Base-by-base conservation (phyloP, 352 stramenopile genomes). In the Sclerospora graminicola region DNA sequence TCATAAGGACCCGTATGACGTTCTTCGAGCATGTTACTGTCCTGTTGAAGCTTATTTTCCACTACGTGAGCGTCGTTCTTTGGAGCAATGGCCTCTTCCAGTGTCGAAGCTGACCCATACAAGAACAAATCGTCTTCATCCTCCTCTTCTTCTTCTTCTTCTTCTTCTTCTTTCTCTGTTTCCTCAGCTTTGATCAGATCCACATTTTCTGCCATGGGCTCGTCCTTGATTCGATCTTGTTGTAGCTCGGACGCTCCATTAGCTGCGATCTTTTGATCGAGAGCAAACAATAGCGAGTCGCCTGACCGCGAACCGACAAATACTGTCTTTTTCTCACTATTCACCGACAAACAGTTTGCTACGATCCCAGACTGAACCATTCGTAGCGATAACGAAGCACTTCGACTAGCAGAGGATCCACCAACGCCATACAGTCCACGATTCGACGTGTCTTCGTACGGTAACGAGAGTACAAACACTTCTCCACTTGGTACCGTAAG, bases 221-320 rank as follows among this genome's bases (percentile, higher is more conserved):
- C 55, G 10, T 74, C 51, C 8, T 70, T 60, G 4, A 46, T 39
- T 13, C 26, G 20, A 6, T 63, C 47, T 45, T 55, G 39, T 19
- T 63, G 49, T 11, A 61, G 47, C 8, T 57, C 39, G 5, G 47
- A 39, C 20, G 20, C 28, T 19, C 55, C 41, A 51, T 48, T 15
- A 7, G 34, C 20, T 6, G 58, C 37, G 21, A 54, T 61, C 23
- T 78, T 64, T 40, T 72, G 54, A n/a, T 74, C 39, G 20, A 70
- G 71, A 14, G 69, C 48, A 37, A 82, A 88, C 13, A 92, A 32
- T 19, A 89, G 58, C 1, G 81, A 92, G 42, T 92, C 77, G 1
- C 81, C 81, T 0, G 75, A 84, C 9, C 77, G 60, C 29, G 81
- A 89, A n/a, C 81, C 81, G 11, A 92, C 54, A 50, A 92, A 92